Conservation (phyloP, 2,329 filamentous ascomycete genomes). For the Trichoderma citrinoviride region DNA sequence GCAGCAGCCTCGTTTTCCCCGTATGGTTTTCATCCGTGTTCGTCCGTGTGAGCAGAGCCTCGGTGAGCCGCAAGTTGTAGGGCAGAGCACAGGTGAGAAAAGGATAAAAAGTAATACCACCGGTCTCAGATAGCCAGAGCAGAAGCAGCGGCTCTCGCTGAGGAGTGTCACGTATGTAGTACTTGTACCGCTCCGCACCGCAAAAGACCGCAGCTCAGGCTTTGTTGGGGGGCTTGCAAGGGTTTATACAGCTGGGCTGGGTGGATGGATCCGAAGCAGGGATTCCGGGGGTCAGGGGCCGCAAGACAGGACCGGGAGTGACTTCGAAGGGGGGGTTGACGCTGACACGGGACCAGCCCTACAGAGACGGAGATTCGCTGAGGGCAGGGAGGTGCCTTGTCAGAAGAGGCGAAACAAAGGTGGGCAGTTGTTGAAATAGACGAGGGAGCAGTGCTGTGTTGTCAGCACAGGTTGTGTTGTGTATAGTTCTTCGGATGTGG, state of each 20-base stretch:
- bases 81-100: background rate
- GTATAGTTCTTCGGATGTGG: no score
- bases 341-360: background rate
- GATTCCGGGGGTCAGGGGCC: background rate
- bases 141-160: conserved; percentile 1
- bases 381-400: background rate
- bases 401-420: background rate
- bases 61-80: background rate
- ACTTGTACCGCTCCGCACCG: background rate
- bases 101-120: no score
- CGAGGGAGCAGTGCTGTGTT: no score
- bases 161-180: conserved; percentile 4
- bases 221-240: no score
- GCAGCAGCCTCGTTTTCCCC: no score
- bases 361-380: background rate
- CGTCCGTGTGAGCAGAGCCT: background rate
- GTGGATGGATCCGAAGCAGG: background rate
- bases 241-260: background rate
- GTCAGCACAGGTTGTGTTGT: no score
- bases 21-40: conserved; percentile 7
- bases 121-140: background rate
- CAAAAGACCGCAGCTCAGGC: background rate
- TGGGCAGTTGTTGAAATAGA: no score
- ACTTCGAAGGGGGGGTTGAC: background rate
- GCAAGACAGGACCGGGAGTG: background rate